Evolutionary conservation across 2,329 filamentous ascomycete genomes (phyloP), one percentile per base, ranked within the genome.

Genomic region (Aspergillus unguis): DNA sequence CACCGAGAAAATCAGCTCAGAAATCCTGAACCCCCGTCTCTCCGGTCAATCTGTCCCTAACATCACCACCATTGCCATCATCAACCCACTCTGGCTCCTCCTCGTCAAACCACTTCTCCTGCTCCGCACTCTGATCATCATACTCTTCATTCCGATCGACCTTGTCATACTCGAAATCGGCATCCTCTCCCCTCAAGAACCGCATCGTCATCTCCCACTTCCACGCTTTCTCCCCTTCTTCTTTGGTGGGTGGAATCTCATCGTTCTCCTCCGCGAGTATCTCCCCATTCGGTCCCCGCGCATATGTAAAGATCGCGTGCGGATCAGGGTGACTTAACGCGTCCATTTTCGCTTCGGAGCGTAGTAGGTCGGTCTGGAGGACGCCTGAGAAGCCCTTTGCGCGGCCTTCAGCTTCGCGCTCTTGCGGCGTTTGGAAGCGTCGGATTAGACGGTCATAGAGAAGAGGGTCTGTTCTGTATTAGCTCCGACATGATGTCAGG

Each of bases 371-470:
- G 1, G 88, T 85, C 66, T 95, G 87, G 4, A 95, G 80, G 9
- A 87, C 80, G 26, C 88, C 87, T 1, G 87, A 87, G 68, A 90
- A 94, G 8, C 90, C 90, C 66, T 90, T 90, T 6, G 77, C 74
- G 40, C 83, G 83, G 6, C 85, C 87, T 61, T 92, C 88, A 5
- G 80, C 80, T 66, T 90, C 84, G 48, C 89, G 83, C 72, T 95
- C 90, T 3, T 79, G 76, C 2, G 85, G 74, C 1, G 85, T 85
- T 59, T 92, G 88, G 68, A 91, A 92, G 47, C 83, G 84, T 48
- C 89, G 84, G 55, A 96, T 82, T 26, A 95, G 79, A 48, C 83
- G 81, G 69, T 95, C 88, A 75, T 95, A 95, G 31, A 95, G 80
- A 6, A 92, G 75, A 1, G 90, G 90, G 71, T 94, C 88, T 80